Base-by-base conservation (phyloP, 768 basidiomycete species). In the Lentinula detonsa region DNA sequence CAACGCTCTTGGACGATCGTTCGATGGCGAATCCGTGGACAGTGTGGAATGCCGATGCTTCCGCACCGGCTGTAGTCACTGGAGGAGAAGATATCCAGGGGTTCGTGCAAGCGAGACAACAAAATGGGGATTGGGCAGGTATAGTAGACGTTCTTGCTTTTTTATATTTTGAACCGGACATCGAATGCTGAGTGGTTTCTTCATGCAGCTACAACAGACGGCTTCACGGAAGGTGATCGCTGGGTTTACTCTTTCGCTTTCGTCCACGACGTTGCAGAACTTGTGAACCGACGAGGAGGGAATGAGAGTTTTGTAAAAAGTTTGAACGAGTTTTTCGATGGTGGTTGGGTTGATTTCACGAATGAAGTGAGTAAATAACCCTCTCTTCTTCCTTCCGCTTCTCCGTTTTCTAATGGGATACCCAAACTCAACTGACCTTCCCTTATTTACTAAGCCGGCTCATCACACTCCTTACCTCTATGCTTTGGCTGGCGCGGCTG, bases 391-490 rank as follows among this genome's bases (percentile, higher is more conserved):
- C 10, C 60, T 13, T 2, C 8, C 9, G 6, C 3, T 50, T 10
- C 11, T 2, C 8, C 9, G 6, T 11, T 50, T 10, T 13, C 11
- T 23, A 50, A 9, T 10, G 11, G 15, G 18, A 6, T 33, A 10
- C 34, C 8, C 6, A 18, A 18, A 42, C 34, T 15, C 10, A 21
- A 33, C 28, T 33, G 7, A 55, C 18, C 23, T 5, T 11, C 33
- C 11, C 16, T 16, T 33, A 16, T 31, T 23, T 28, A 18, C 21
- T 18, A 61, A 90, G 87, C 91, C 92, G 0, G 91, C 89, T 0
- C 92, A 93, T 63, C 91, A 93, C 68, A 91, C 93, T 46, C 91
- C 91, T 0, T 93, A 93, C 69, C 76, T 93, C 40, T 93, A 93
- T 66, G 75, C 87, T 0, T 73, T 91, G 1, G 87, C 88, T 0